These are phyloP conservation scores for Dianthus caryophyllus DNA, from an alignment of 148 eudicot species.

Conservation along the genomic window DNA sequence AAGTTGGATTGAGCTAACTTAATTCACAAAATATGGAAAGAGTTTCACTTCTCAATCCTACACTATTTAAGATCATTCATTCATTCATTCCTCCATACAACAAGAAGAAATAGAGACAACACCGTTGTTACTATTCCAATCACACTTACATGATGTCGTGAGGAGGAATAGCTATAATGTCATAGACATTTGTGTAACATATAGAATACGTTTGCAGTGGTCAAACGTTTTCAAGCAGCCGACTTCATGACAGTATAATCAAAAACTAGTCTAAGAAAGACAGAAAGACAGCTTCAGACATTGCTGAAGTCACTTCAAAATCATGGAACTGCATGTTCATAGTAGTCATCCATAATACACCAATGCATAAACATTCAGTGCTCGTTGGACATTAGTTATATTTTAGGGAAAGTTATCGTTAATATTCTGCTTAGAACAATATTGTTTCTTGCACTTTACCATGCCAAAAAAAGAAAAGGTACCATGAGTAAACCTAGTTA, in stretches of 20 bases:
- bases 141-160: background rate
- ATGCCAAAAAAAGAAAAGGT: too few species aligned
- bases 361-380: too few species aligned
- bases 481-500: too few species aligned
- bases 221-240: background rate
- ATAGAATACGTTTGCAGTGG: background rate
- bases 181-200: background rate
- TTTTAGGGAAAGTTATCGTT: too few species aligned
- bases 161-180: background rate
- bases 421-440: too few species aligned
- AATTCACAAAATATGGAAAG: background rate
- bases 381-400: too few species aligned
- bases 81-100: background rate
- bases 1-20: background rate
- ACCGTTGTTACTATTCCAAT: background rate
- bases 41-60: background rate
- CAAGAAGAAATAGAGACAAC: background rate
- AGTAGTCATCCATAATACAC: background rate
- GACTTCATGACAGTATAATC: background rate
- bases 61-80: background rate
- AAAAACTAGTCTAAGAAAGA: background rate
- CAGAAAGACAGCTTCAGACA: background rate
- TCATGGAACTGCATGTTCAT: background rate
- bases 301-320: background rate
- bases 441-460: too few species aligned